Conservation (phyloP, 2,329 filamentous ascomycete genomes). For the Cordyceps pruinosa region DNA sequence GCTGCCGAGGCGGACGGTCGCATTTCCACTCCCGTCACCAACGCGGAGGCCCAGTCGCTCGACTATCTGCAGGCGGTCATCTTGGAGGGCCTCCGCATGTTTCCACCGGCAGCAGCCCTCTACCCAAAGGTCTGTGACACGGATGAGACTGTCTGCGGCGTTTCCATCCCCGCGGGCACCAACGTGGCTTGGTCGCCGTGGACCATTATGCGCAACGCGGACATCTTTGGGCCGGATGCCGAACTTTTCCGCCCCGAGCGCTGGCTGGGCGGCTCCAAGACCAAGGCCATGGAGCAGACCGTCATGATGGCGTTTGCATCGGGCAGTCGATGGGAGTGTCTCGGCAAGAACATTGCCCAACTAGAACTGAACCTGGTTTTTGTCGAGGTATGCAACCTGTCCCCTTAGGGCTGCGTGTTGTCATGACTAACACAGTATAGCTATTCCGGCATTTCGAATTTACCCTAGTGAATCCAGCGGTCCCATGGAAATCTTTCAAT, state of each 20-base stretch:
- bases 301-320: conserved; percentile 25
- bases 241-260: conserved; percentile 18
- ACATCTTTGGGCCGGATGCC: conserved; percentile 21
- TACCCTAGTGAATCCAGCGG: conserved; percentile 15
- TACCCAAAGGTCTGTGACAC: conserved; percentile 17
- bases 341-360: conserved; percentile 24
- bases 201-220: conserved; percentile 18
- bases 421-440: neutral
- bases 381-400: conserved; percentile 25
- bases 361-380: conserved; percentile 25
- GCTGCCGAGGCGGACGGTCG: conserved; percentile 2
- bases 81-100: conserved; percentile 27
- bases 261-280: conserved; percentile 22
- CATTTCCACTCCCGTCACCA: conserved; percentile 15
- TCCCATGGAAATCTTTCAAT: conserved; percentile 16
- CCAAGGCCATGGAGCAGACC: conserved; percentile 21
- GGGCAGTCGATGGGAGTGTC: conserved; percentile 23
- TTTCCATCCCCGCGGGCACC: conserved; percentile 16
- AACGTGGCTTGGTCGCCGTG: conserved; percentile 20
- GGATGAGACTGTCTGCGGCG: conserved; percentile 12
- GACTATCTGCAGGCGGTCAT: conserved; percentile 36
- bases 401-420: neutral
- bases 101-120: conserved; percentile 17
- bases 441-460: conserved; percentile 17
- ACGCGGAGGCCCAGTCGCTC: conserved; percentile 23